Percentiles rank a stretch among this genome's conserved stretches.
Evolutionary conservation across 2,329 filamentous ascomycete genomes (phyloP).

Genomic region (Harringtonia lauricola): DNA sequence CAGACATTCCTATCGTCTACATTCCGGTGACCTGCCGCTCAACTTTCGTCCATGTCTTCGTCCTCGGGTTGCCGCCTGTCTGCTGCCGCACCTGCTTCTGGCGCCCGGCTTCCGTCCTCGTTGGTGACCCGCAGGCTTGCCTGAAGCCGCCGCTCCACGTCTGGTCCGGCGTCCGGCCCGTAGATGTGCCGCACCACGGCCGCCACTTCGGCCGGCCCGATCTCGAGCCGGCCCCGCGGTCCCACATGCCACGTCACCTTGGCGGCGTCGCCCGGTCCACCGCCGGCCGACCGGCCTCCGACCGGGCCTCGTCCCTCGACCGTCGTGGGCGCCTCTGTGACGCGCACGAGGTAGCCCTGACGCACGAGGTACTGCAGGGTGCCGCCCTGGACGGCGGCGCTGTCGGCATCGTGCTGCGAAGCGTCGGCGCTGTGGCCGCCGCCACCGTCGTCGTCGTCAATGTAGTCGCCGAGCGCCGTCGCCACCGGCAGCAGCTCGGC

Average conservation of each 20-base stretch:
- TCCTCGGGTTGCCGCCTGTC: too few relatives aligned
- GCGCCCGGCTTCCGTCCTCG: not conserved
- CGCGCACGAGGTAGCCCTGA: constrained; percentile 73
- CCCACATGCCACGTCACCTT: constrained; percentile 73
- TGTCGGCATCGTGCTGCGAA: not conserved
- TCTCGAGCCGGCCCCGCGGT: constrained; percentile 73
- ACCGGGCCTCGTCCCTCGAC: constrained; percentile 3
- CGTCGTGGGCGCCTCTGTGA: constrained; percentile 66
- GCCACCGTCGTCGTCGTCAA: constrained; percentile 11
- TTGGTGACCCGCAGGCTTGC: constrained; percentile 41
- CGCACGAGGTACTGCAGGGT: constrained; percentile 48
- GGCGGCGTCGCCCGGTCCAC: not conserved
- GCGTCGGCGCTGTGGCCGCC: not conserved
- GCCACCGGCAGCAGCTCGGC: constrained; percentile 55
- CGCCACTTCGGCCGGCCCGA: constrained; percentile 65
- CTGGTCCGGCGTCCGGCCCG: constrained; percentile 34
- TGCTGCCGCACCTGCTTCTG: not conserved
- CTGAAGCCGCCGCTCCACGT: constrained; percentile 48
- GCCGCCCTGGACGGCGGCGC: constrained; percentile 5
- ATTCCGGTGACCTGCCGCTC: too few relatives aligned
- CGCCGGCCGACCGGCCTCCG: not conserved
- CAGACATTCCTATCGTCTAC: too few relatives aligned
- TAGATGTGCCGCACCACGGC: constrained; percentile 56
- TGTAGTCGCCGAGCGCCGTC: constrained; percentile 10
- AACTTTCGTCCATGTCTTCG: too few relatives aligned